These are phyloP conservation scores for Immersiella caudata DNA, from an alignment of 495 filamentous ascomycete species.

Conservation along the genomic window DNA sequence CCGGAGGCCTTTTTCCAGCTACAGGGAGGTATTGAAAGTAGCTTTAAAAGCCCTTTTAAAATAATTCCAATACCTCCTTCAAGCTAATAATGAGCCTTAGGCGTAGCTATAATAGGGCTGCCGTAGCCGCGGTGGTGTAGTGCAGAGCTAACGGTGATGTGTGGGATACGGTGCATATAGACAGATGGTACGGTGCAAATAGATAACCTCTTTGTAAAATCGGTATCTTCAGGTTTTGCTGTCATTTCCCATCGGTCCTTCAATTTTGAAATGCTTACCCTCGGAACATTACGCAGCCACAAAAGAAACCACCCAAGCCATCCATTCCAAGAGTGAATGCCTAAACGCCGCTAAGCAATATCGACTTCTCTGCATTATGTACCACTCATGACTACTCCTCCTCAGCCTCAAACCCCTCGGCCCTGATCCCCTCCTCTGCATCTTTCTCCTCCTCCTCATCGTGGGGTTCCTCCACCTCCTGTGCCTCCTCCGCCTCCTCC, in stretches of 20 bases:
- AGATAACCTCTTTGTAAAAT: too few relatives aligned
- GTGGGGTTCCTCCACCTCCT: slow-evolving; percentile 33
- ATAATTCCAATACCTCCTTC: too few relatives aligned
- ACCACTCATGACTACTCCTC: slow-evolving; percentile 26
- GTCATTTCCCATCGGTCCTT: neutral
- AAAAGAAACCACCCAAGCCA: neutral
- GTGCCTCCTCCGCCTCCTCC: slow-evolving; percentile 40
- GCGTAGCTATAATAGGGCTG: too few relatives aligned
- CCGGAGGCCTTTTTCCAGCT: too few relatives aligned
- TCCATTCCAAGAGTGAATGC: neutral
- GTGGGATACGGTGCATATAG: too few relatives aligned
- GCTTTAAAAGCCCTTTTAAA: too few relatives aligned
- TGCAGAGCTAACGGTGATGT: too few relatives aligned
- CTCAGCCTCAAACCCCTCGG: slow-evolving; percentile 40
- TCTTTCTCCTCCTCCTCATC: slow-evolving; percentile 50
- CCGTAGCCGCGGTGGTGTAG: too few relatives aligned
- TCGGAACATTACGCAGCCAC: neutral
- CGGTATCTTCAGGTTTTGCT: too few relatives aligned
- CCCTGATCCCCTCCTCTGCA: slow-evolving; percentile 33
- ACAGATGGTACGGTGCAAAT: too few relatives aligned
- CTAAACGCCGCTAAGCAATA: neutral
- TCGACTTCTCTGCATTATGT: neutral
- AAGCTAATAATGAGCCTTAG: too few relatives aligned
- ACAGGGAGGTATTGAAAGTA: too few relatives aligned
- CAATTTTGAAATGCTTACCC: neutral